Base-by-base conservation (phyloP, 1,284 basidiomycete genomes). In the Moesziomyces sp. region DNA sequence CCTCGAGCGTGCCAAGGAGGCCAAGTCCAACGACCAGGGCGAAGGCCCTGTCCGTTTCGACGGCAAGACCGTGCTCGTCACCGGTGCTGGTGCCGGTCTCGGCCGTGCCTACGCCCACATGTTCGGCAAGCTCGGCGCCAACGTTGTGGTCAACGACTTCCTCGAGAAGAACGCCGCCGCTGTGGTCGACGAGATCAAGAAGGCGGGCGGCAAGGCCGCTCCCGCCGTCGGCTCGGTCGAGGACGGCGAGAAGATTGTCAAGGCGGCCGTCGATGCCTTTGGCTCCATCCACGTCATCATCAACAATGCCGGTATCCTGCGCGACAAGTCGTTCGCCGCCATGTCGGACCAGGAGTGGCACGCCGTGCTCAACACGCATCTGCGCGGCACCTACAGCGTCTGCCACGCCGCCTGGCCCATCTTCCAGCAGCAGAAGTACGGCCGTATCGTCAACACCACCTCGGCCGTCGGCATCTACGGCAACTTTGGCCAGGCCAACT, bases 331-430 rank as follows among this genome's bases (percentile, higher is more conserved):
- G 5, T 97, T 99, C 86, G 87, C 89, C 69, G 89, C 91, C 35
- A 92, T 99, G 91, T 89, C 91, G 5, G 92, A 94, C 79, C 88
- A 92, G 77, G 94, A 98, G 80, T 99, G 97, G 97, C 93, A 99
- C 84, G 87, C 91, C 59, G 94, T 98, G 48, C 86, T 97, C 74
- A 89, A 90, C 59, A 90, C 98, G 30, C 95, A 98, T 85, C 87
- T 98, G 53, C 83, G 86, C 54, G 88, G 88, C 42, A 88, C 88
- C 18, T 89, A 87, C 75, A 90, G 82, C 51, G 76, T 85, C 79
- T 91, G 90, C 59, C 93, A 97, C 84, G 96, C 96, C 14, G 92
- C 93, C 40, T 99, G 95, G 97, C 94, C 96, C 4, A 88, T 94
- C 82, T 97, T 99, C 89, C 91, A 92, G 85, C 92, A 96, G 86